Percentiles rank a stretch among this genome's conserved stretches.
Conservation (phyloP, 2,329 filamentous ascomycete species). For the Hyphodiscus sp. region DNA sequence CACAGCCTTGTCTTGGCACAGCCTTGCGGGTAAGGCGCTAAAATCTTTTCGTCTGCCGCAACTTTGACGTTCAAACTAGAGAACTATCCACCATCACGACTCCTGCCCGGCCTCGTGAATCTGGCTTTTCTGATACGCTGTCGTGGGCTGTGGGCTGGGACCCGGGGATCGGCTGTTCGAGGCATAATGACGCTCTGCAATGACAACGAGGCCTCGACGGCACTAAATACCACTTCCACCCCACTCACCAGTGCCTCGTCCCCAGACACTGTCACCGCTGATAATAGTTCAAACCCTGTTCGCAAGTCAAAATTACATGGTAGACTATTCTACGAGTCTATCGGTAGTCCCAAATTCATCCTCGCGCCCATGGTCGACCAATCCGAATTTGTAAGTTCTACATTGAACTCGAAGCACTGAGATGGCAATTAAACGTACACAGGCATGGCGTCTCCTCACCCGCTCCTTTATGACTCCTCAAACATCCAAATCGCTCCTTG, state of each 20-base stretch:
- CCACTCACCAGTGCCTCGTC: neutral
- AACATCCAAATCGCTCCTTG: conserved; percentile 61
- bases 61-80: neutral
- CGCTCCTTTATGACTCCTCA: conserved; percentile 76
- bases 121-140: conserved; percentile 17
- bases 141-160: conserved; percentile 26
- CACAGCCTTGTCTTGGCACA: conserved; percentile 19
- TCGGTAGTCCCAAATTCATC: conserved; percentile 84
- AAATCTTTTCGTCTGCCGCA: conserved; percentile 12
- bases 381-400: conserved; percentile 78
- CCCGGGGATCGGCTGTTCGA: conserved; percentile 18
- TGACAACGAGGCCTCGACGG: conserved; percentile 8
- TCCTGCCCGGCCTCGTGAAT: conserved; percentile 4
- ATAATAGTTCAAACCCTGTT: neutral
- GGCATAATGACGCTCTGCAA: conserved; percentile 16
- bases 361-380: conserved; percentile 98
- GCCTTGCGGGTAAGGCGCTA: conserved; percentile 19
- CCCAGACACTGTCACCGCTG: neutral
- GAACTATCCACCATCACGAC: neutral
- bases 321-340: conserved; percentile 87
- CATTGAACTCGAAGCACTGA: neutral
- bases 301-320: conserved; percentile 61
- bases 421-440: conserved; percentile 3
- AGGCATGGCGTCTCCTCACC: conserved; percentile 97
- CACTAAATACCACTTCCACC: neutral